Evolutionary conservation across 495 filamentous ascomycete species (phyloP).

Genomic region (Terfezia claveryi): DNA sequence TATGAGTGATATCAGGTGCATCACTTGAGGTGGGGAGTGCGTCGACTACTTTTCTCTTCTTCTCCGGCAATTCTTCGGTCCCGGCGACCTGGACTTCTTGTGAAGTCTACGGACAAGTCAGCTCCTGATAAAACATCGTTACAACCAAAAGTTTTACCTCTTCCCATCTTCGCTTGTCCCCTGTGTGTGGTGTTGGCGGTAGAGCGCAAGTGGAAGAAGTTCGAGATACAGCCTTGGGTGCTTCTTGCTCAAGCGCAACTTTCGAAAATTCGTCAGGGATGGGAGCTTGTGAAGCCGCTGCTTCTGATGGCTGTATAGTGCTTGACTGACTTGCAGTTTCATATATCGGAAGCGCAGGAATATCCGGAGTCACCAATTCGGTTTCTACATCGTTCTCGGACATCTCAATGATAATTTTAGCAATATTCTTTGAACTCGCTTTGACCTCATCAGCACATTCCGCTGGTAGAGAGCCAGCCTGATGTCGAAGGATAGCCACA

Average conservation of each 20-base stretch:
- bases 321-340: constrained; percentile 5
- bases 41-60: no score
- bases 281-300: background rate
- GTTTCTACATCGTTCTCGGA: constrained; percentile 2
- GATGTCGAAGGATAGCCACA: constrained; percentile 9
- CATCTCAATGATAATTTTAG: constrained; percentile 7
- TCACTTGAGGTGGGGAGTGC: no score
- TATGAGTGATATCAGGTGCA: constrained; percentile 7
- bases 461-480: constrained; percentile 6
- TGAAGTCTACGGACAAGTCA: no score
- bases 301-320: background rate
- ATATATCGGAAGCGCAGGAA: constrained; percentile 13
- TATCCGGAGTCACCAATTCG: constrained; percentile 5
- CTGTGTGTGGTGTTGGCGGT: background rate
- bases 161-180: background rate
- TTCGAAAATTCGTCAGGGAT: no score
- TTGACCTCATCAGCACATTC: constrained; percentile 7
- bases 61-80: no score
- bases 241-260: no score
- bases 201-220: no score
- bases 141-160: background rate
- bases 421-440: constrained; percentile 5
- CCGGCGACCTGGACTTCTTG: no score
- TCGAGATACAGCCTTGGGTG: no score
- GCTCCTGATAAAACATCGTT: no score